Percentiles rank a stretch among this genome's conserved stretches.
phyloP scores from a whole-genome alignment of 805 yeast species.

The Kurtzmaniella fragi region DNA sequence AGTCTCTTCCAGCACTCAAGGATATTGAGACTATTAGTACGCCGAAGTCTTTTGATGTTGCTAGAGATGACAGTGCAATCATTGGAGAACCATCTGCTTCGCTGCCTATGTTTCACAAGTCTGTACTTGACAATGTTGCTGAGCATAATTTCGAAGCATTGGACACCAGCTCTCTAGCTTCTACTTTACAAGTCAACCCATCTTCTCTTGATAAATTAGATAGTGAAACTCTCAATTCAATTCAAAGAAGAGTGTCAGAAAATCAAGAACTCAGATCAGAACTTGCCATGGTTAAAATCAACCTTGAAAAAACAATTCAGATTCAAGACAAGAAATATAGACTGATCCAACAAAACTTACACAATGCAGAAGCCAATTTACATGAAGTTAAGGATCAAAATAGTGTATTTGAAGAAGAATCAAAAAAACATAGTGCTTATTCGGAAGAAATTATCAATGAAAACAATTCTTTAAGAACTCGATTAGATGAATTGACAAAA shows the following conservation, averaged over 20 bases:
- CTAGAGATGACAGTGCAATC: slow-evolving; percentile 22
- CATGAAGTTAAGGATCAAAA: slow-evolving; percentile 2
- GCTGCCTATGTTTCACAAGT: no score
- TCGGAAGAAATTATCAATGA: slow-evolving; percentile 11
- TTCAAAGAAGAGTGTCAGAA: slow-evolving; percentile 22
- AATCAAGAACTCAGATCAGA: slow-evolving; percentile 26
- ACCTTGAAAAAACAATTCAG: slow-evolving; percentile 28
- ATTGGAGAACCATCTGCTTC: not conserved
- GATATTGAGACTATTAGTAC: slow-evolving; percentile 38
- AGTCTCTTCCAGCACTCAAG: slow-evolving; percentile 36
- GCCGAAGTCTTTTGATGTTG: slow-evolving; percentile 37
- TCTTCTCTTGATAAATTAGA: no score
- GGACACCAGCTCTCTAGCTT: no score
- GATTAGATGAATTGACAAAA: slow-evolving; percentile 12
- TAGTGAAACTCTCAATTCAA: slow-evolving; percentile 10
- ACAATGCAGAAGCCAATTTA: slow-evolving; percentile 17
- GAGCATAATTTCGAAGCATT: no score
- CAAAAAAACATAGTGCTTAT: not conserved
- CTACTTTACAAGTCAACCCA: no score
- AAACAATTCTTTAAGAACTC: slow-evolving; percentile 11
- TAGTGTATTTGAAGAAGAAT: not conserved
- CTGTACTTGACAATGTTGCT: no score
- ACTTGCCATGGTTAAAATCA: slow-evolving; percentile 26
- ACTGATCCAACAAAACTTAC: slow-evolving; percentile 14
- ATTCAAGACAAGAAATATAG: slow-evolving; percentile 19